A percentile compares a stretch with the other conserved stretches of the same genome.
Conservation (phyloP, 2,329 filamentous ascomycete genomes). For the Aspergillus sp. region DNA sequence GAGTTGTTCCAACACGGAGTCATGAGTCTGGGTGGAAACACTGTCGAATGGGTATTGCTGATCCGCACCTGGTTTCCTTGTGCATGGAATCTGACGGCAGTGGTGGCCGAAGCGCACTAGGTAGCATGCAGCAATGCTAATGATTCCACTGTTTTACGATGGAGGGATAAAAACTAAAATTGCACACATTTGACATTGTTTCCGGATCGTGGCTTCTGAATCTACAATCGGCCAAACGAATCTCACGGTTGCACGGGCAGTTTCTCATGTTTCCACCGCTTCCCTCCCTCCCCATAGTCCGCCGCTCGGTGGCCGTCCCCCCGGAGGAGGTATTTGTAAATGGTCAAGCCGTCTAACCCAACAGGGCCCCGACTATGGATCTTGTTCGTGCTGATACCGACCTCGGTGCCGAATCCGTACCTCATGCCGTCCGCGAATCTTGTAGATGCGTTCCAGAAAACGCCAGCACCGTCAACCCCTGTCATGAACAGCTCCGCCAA, state of each 20-base stretch:
- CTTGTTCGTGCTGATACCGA: slow-evolving; percentile 98
- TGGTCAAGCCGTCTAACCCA: slow-evolving; percentile 85
- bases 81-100: slow-evolving; percentile 12
- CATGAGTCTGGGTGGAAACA: slow-evolving; percentile 11
- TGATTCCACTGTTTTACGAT: slow-evolving; percentile 8
- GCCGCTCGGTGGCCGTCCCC: slow-evolving; percentile 75
- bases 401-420: slow-evolving; percentile 95
- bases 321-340: slow-evolving; percentile 90
- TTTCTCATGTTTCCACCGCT: slow-evolving; percentile 48
- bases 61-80: no score
- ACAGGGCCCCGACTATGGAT: slow-evolving; percentile 92
- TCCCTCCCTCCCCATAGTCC: slow-evolving; percentile 55
- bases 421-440: slow-evolving; percentile 94
- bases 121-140: background rate
- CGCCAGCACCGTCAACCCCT: slow-evolving; percentile 77
- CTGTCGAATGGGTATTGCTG: slow-evolving; percentile 12
- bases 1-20: slow-evolving; percentile 3
- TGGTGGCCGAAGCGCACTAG: slow-evolving; percentile 7
- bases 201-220: no score
- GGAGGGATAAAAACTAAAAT: slow-evolving; percentile 18
- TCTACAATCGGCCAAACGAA: no score
- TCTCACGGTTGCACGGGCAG: slow-evolving; percentile 23
- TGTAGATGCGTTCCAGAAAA: slow-evolving; percentile 95
- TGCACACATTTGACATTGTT: no score
- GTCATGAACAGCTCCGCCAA: slow-evolving; percentile 75